phyloP scores from a whole-genome alignment of 208 protist genomes.

The Borovskyia barvae region DNA sequence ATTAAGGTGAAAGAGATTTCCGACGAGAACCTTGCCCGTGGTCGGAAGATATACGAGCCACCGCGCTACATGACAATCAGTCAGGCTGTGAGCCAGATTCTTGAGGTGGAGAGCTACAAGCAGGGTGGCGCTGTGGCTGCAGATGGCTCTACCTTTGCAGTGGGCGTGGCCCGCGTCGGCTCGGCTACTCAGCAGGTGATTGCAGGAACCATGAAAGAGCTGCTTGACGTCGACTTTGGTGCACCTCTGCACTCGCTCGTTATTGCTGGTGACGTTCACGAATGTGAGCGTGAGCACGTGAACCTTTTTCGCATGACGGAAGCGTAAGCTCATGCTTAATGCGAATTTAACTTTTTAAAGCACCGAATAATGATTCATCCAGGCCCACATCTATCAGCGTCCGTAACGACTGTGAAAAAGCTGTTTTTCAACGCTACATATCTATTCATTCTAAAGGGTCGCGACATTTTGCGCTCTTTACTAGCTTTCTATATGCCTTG shows the following conservation, averaged over 20 bases:
- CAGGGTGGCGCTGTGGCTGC: constrained; percentile 64
- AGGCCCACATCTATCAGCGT: not conserved
- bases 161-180: constrained; percentile 97
- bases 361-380: not conserved
- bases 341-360: not conserved
- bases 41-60: constrained; percentile 96
- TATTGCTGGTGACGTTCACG: constrained; percentile 94
- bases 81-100: constrained; percentile 94
- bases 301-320: constrained; percentile 42
- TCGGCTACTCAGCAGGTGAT: constrained; percentile 91
- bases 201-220: constrained; percentile 89
- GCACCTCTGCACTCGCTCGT: constrained; percentile 97
- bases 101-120: constrained; percentile 91
- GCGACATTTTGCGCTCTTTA: no score
- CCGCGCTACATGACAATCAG: constrained; percentile 99
- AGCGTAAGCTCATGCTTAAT: not conserved
- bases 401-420: not conserved
- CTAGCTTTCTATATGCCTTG: not conserved
- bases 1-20: constrained; percentile 99
- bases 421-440: no score
- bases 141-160: constrained; percentile 82
- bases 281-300: constrained; percentile 92
- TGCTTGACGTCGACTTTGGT: constrained; percentile 96
- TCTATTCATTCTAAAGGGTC: no score
- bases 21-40: constrained; percentile 95